Base-by-base conservation (phyloP, 345 rosid genomes). In the Barbarea vulgaris region DNA sequence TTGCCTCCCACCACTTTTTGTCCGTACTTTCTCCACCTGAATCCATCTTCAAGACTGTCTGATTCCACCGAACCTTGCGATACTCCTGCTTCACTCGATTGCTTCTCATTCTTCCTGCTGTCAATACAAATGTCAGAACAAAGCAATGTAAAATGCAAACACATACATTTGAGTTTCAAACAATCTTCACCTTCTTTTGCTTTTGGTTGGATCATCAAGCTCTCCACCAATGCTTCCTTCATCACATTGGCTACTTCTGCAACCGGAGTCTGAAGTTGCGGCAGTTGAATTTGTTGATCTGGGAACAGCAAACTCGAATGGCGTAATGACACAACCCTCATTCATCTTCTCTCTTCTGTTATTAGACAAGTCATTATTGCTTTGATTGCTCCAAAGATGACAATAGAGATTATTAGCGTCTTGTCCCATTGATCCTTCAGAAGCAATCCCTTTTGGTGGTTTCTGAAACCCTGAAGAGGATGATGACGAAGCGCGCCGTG, bases 1-100 rank as follows among this genome's bases (percentile, higher is more conserved):
- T 91, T 96, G 75, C 98, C 98, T 82, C 89, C 94, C 55, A 96
- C 99, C 61, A 86, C 91, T 77, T 96, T 96, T 79, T 93, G 98
- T 68, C 99, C 99, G 12, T 96, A 96, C 69, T 96, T 96, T 77
- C 99, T 88, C 99, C 99, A 96, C 55, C 93, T 91, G 79, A 96
- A 96, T 33, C 99, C 98, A 66, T 96, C 99, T 11, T 91, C 91
- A 27, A 84, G 68, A 41, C 85, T 83, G 69, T 93, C 97, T n/a
- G 90, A 66, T 70, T 91, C 98, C 4, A 82, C 80, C 11, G 93
- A 84, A n/a, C 81, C 77, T 24, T 85, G 90, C 30, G 85, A 80
- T 48, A 73, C 63, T 53, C 85, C 87, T 6, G 79, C 86, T 79
- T 85, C 93, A 46, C 75, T 85, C 12, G 81, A 63, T 67, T 81